Conservation (phyloP, 148 eudicot genomes). For the Vaccinium darrowii region DNA sequence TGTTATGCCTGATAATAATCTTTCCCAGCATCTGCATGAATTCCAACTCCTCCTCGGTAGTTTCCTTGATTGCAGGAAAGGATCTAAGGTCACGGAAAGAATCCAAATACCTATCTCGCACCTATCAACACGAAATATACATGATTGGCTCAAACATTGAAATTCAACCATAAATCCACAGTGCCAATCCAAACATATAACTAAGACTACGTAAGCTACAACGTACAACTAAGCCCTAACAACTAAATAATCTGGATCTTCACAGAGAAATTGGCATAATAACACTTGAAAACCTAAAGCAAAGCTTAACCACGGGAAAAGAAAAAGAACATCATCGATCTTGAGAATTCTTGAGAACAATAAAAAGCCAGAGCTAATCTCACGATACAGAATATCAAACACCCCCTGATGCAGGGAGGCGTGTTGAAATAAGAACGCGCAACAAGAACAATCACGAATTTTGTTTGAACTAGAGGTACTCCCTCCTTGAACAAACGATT, state of each 20-base stretch:
- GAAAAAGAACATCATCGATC: not conserved
- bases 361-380: not conserved
- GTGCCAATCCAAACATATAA: not conserved
- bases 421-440: too few species aligned
- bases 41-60: conserved; percentile 57
- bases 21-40: conserved; percentile 81
- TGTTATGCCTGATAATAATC: conserved; percentile 94
- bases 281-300: not conserved
- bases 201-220: not conserved
- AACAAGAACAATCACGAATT: too few species aligned
- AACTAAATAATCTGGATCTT: not conserved
- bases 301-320: not conserved
- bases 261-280: not conserved
- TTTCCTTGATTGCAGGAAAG: conserved; percentile 66
- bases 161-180: not conserved
- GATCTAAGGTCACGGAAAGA: conserved; percentile 90
- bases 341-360: not conserved
- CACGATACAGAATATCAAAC: not conserved
- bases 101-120: conserved; percentile 93
- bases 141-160: not conserved
- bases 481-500: too few species aligned
- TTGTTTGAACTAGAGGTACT: too few species aligned
- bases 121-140: conserved; percentile 36
- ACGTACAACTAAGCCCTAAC: not conserved
- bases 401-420: too few species aligned